phyloP scores from a whole-genome alignment of 1,284 basidiomycete genomes.

The Amylostereum chailletii region DNA sequence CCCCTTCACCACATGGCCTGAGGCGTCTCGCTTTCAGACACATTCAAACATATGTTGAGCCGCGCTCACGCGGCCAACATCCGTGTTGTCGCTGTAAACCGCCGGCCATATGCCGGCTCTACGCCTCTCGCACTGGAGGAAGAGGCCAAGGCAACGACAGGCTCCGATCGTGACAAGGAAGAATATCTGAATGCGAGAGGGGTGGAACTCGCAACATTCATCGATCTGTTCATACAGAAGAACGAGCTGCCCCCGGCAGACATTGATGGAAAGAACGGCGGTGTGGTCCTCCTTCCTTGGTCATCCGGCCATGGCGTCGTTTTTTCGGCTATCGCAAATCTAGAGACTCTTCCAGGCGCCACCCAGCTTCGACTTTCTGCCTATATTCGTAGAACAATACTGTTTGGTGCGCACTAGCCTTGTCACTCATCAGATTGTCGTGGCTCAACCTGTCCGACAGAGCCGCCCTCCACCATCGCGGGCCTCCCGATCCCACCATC shows the following conservation, averaged over 20 bases:
- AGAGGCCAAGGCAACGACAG: slow-evolving; percentile 12
- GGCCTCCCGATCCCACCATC: too few species aligned
- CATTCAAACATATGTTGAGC: neutral
- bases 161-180: slow-evolving; percentile 15
- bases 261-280: slow-evolving; percentile 20
- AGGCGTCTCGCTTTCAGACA: neutral
- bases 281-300: slow-evolving; percentile 28
- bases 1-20: neutral
- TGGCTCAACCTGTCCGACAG: too few species aligned
- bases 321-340: slow-evolving; percentile 19
- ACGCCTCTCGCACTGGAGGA: slow-evolving; percentile 16
- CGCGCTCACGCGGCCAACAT: neutral
- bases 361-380: slow-evolving; percentile 13
- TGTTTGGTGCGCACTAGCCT: slow-evolving; percentile 19
- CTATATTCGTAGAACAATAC: slow-evolving; percentile 19
- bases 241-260: slow-evolving; percentile 20
- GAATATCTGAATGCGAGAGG: slow-evolving; percentile 19
- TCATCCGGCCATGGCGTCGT: slow-evolving; percentile 23
- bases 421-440: neutral
- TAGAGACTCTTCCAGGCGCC: slow-evolving; percentile 15
- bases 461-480: too few species aligned
- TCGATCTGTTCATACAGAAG: slow-evolving; percentile 22
- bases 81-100: slow-evolving; percentile 15
- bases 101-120: slow-evolving; percentile 17
- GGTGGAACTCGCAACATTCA: slow-evolving; percentile 23